Evolutionary conservation across 2,329 filamentous ascomycete genomes (phyloP).

Genomic region (Spiromastix sp.): DNA sequence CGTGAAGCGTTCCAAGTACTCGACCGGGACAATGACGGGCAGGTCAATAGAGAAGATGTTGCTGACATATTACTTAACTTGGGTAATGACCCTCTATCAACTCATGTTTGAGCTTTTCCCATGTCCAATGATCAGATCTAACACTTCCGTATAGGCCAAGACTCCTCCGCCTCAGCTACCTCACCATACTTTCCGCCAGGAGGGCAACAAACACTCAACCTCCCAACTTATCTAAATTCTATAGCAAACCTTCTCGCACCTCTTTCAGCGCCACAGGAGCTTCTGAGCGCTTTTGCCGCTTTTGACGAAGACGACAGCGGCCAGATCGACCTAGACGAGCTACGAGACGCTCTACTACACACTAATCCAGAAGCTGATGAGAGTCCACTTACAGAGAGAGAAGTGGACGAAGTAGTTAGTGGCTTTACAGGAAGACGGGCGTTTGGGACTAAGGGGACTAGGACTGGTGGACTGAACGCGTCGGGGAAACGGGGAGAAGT

Average conservation of each 20-base stretch:
- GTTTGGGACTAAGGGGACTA: slow-evolving; percentile 51
- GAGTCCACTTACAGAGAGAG: slow-evolving; percentile 51
- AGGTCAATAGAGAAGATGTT: slow-evolving; percentile 72
- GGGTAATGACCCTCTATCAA: slow-evolving; percentile 37
- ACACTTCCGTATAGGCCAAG: slow-evolving; percentile 49
- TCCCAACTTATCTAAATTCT: slow-evolving; percentile 77
- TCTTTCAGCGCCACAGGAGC: slow-evolving; percentile 67
- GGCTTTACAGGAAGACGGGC: slow-evolving; percentile 78
- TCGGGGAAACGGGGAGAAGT: slow-evolving; percentile 65
- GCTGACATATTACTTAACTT: slow-evolving; percentile 79
- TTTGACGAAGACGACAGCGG: slow-evolving; percentile 95
- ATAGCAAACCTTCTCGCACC: slow-evolving; percentile 64
- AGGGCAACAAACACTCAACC: slow-evolving; percentile 60
- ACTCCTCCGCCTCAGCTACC: slow-evolving; percentile 60
- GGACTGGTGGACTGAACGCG: slow-evolving; percentile 41
- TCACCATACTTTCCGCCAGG: slow-evolving; percentile 68
- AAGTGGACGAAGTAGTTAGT: slow-evolving; percentile 78
- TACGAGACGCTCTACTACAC: slow-evolving; percentile 72
- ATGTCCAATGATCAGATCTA: background rate
- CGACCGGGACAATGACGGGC: slow-evolving; percentile 77
- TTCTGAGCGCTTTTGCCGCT: slow-evolving; percentile 82
- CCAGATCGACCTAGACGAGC: slow-evolving; percentile 72
- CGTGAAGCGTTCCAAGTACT: slow-evolving; percentile 90
- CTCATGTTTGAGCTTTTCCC: slow-evolving; percentile 1
- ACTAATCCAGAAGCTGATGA: slow-evolving; percentile 67